Conservation (phyloP, 306 rosid species). For the Acacia melanoxylon region DNA sequence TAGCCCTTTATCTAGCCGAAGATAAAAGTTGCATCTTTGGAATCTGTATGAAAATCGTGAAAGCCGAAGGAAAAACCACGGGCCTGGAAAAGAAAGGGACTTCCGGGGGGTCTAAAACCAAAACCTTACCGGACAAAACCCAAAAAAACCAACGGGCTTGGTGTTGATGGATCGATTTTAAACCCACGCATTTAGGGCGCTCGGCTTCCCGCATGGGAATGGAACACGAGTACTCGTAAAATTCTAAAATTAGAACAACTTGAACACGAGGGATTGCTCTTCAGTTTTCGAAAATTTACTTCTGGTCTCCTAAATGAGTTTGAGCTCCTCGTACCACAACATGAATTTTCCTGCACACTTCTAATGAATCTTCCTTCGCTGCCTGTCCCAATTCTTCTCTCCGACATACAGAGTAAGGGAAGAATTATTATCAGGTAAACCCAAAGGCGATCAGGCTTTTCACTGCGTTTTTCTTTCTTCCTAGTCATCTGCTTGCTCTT, state of each 20-base stretch:
- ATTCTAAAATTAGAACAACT: not conserved
- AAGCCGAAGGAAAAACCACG: not conserved
- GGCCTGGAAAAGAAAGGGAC: not conserved
- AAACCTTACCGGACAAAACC: not conserved
- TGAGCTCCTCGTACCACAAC: constrained; percentile 29
- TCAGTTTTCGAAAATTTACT: constrained; percentile 19
- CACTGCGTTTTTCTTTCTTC: constrained; percentile 7
- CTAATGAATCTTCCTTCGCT: constrained; percentile 5
- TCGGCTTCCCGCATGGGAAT: not conserved
- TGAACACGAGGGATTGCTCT: not conserved
- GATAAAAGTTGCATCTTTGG: not conserved
- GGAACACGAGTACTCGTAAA: not conserved
- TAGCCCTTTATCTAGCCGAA: too few relatives aligned
- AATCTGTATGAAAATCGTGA: not conserved
- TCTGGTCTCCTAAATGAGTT: constrained; percentile 25
- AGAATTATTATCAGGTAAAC: constrained; percentile 6
- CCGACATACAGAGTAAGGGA: constrained; percentile 29
- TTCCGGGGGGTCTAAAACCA: not conserved
- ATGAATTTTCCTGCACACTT: not conserved
- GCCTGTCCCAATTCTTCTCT: constrained; percentile 29
- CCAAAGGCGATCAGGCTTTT: constrained; percentile 39
- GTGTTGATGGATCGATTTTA: not conserved
- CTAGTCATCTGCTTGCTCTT: constrained; percentile 30
- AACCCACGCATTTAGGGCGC: not conserved
- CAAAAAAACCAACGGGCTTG: not conserved